Conservation (phyloP, 2,329 filamentous ascomycete genomes). For the Dothistroma septosporum region DNA sequence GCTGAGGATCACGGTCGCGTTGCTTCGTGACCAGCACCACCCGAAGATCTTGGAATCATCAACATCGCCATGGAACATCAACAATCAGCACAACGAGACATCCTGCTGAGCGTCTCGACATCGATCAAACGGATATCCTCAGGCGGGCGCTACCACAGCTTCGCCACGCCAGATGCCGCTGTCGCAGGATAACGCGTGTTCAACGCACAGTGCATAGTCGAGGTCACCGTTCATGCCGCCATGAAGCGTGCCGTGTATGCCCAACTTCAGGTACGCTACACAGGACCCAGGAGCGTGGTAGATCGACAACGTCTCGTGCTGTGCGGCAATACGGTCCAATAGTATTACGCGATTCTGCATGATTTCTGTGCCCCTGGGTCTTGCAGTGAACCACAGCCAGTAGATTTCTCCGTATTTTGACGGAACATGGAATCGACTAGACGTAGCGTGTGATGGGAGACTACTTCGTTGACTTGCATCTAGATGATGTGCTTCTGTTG, state of each 20-base stretch:
- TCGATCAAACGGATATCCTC: neutral
- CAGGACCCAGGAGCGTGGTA: neutral
- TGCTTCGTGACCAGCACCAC: neutral
- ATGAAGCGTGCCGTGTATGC: neutral
- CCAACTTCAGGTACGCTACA: neutral
- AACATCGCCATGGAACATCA: neutral
- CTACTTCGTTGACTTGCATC: neutral
- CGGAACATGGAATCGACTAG: neutral
- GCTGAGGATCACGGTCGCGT: neutral
- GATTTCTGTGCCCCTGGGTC: neutral
- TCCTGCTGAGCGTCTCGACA: neutral
- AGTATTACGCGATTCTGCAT: neutral
- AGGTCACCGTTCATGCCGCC: neutral
- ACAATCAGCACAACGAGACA: neutral
- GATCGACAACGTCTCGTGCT: neutral
- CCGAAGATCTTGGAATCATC: neutral
- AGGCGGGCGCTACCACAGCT: neutral
- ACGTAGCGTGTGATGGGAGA: neutral
- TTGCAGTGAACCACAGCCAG: neutral
- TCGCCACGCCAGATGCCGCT: neutral
- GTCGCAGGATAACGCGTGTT: neutral
- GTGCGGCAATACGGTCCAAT: neutral
- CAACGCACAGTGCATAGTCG: neutral
- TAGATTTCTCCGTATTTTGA: neutral
- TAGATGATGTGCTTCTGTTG: neutral